Evolutionary conservation across 2,329 filamentous ascomycete species (phyloP).

Genomic region (Plectosphaerella plurivora): DNA sequence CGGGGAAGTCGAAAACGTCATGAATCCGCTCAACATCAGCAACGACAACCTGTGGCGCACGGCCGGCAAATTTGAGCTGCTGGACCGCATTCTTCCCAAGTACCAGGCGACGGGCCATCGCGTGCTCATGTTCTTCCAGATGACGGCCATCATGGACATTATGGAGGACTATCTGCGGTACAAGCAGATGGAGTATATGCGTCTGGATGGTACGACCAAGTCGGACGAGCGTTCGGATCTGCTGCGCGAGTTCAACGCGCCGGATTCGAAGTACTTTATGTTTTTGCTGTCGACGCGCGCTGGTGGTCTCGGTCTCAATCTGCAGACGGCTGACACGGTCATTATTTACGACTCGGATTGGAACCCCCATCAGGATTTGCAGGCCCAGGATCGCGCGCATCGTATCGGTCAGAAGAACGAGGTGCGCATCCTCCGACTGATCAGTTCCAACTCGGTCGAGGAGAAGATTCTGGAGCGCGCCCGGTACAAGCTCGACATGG

Average conservation of each 20-base stretch:
- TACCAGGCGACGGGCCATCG: slow-evolving; percentile 88
- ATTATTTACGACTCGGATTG: slow-evolving; percentile 99
- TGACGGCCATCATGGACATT: slow-evolving; percentile 99
- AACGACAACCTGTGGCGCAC: slow-evolving; percentile 96
- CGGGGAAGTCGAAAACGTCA: slow-evolving; percentile 94
- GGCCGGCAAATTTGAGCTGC: slow-evolving; percentile 91
- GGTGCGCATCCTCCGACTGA: slow-evolving; percentile 90
- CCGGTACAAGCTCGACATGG: slow-evolving; percentile 97
- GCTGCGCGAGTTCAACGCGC: slow-evolving; percentile 82
- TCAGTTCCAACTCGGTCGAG: slow-evolving; percentile 95
- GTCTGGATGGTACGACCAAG: slow-evolving; percentile 94
- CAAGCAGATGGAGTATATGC: slow-evolving; percentile 78
- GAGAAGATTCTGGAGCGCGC: slow-evolving; percentile 98
- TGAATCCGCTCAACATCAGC: slow-evolving; percentile 84
- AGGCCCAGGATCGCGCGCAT: slow-evolving; percentile 98
- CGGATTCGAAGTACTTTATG: slow-evolving; percentile 90
- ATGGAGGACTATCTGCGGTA: slow-evolving; percentile 97
- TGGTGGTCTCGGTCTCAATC: slow-evolving; percentile 92
- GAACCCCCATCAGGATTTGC: slow-evolving; percentile 99
- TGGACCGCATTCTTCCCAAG: slow-evolving; percentile 90
- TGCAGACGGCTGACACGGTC: slow-evolving; percentile 97
- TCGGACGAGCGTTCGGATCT: slow-evolving; percentile 94
- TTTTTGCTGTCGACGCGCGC: slow-evolving; percentile 98
- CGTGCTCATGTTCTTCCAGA: slow-evolving; percentile 99
- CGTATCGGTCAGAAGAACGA: slow-evolving; percentile 99